These are phyloP conservation scores for Parietaria judaica DNA, from an alignment of 306 rosid genomes.

Conservation along the genomic window DNA sequence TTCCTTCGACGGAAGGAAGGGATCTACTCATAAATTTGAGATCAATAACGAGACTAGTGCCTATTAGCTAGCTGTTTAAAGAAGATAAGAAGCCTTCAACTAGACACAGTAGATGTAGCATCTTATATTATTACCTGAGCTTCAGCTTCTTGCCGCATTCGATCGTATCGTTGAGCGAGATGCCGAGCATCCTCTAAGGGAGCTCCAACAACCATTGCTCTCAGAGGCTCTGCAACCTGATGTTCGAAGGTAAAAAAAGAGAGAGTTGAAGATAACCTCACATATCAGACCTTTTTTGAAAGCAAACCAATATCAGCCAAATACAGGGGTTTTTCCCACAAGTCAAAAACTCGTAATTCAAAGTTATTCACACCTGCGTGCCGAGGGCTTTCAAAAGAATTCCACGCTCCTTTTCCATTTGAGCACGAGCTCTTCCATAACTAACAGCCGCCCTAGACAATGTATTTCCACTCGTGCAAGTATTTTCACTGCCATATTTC, in stretches of 20 bases:
- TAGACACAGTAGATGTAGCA: not conserved
- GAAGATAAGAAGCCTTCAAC: no score
- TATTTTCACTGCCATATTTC: constrained; percentile 79
- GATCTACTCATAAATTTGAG: no score
- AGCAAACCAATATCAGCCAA: not conserved
- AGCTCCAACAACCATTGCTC: constrained; percentile 97
- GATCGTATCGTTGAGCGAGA: constrained; percentile 93
- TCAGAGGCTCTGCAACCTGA: constrained; percentile 90
- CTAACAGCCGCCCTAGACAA: constrained; percentile 56
- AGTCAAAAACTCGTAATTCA: not conserved
- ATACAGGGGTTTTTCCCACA: no score
- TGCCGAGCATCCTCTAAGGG: constrained; percentile 98
- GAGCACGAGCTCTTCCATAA: constrained; percentile 71
- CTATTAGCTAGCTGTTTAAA: no score
- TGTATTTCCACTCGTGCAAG: constrained; percentile 72
- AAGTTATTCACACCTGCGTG: constrained; percentile 54
- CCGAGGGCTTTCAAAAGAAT: constrained; percentile 65
- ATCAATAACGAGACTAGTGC: no score
- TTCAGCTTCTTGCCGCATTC: constrained; percentile 97
- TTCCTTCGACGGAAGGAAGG: no score
- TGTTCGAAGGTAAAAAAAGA: constrained; percentile 7
- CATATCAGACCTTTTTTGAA: no score
- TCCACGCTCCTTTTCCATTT: constrained; percentile 87
- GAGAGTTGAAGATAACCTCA: no score
- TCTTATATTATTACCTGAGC: constrained; percentile 58